Base-by-base conservation (phyloP, 805 yeast species). In the Suhomyces sp. region DNA sequence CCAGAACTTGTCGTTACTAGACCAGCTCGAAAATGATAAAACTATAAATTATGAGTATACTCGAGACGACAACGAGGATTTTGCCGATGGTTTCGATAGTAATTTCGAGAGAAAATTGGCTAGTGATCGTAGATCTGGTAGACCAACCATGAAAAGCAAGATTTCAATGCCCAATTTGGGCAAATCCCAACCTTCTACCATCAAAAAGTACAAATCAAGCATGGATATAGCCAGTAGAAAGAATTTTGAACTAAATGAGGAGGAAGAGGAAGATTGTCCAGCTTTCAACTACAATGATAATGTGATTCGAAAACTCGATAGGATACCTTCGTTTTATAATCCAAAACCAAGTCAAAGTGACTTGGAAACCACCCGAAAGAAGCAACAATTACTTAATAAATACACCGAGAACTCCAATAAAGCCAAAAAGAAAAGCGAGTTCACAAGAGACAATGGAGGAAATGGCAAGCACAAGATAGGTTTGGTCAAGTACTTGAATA, bases 301-400 rank as follows among this genome's bases (percentile, higher is more conserved):
- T 48, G 63, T 75, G 33, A 71, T 72, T 25, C 54, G 65, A 33
- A 73, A 70, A 53, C 57, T 75, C 41, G 75, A 72, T 51, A 55
- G 79, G 31, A 75, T 75, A 47, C 78, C 79, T 0, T 72, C 77
- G 0, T 75, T 75, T 53, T 71, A 72, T 53, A 56, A 60, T 46
- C 58, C 46, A 19, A 46, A 52, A 35, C 15, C 40, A 8, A 33
- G 33, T 6, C 35, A 17, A 9, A 25, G 22, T 44, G 52, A 49
- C 19, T 3, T 44, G 6, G 50, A 46, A 22, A 41, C 41, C 6
- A 19, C 43, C 21, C 29, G 25, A 22, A 51, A 48, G 22, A 72
- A 71, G 48, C 62, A 65, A 35, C 62, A 63, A 47, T 58, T 71
- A 13, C 62, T 72, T 6, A 65, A 59, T 43, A 66, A 65, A 52